phyloP scores from a whole-genome alignment of 2,329 filamentous ascomycete genomes.

The Nemania sp. region DNA sequence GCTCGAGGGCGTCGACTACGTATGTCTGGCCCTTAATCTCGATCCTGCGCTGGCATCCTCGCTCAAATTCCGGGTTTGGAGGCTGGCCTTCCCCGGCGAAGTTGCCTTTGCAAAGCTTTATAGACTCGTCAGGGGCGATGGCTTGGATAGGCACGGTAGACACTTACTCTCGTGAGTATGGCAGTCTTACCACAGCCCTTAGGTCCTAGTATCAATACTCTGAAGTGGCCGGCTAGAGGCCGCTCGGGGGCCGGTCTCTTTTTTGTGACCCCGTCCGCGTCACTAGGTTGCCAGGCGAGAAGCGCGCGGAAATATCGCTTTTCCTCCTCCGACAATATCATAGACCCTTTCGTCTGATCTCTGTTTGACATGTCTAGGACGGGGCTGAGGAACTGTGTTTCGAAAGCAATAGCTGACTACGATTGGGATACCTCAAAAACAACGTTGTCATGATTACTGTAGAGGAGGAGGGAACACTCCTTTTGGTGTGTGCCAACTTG shows the following conservation, averaged over 20 bases:
- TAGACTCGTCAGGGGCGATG: conserved; percentile 14
- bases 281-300: conserved; percentile 54
- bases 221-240: conserved; percentile 52
- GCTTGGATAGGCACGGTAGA: background rate
- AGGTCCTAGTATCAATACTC: conserved; percentile 55
- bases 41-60: conserved; percentile 53
- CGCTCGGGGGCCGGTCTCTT: conserved; percentile 37
- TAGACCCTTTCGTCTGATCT: conserved; percentile 37
- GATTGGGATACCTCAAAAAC: background rate
- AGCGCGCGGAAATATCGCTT: conserved; percentile 56
- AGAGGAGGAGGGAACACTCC: background rate
- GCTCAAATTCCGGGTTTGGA: conserved; percentile 46
- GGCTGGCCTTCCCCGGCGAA: conserved; percentile 45
- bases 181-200: conserved; percentile 58
- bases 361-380: conserved; percentile 24
- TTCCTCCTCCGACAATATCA: conserved; percentile 57
- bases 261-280: conserved; percentile 43
- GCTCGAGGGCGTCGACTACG: conserved; percentile 54
- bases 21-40: conserved; percentile 51
- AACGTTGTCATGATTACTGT: conserved; percentile 11
- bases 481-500: conserved; percentile 5
- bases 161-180: conserved; percentile 53
- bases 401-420: background rate
- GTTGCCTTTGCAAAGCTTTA: conserved; percentile 51
- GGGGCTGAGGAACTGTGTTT: background rate